Conservation (phyloP, 1,284 basidiomycete genomes). For the Ceraceosorus guamensis region DNA sequence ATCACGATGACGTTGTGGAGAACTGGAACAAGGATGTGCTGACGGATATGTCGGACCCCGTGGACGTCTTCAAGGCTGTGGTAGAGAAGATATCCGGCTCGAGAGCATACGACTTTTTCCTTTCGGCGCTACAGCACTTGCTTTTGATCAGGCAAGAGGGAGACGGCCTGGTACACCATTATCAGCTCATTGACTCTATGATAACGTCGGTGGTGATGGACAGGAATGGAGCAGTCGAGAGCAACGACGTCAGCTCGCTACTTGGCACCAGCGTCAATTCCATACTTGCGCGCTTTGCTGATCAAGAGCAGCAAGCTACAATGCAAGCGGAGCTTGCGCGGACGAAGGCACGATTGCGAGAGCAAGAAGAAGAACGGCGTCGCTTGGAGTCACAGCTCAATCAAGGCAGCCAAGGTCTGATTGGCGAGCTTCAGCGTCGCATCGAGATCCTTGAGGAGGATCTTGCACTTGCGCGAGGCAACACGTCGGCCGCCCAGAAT, state of each 20-base stretch:
- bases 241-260: slow-evolving; percentile 65
- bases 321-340: slow-evolving; percentile 68
- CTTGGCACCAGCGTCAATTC: slow-evolving; percentile 83
- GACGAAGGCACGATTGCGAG: slow-evolving; percentile 56
- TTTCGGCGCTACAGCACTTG: slow-evolving; percentile 86
- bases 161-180: slow-evolving; percentile 66
- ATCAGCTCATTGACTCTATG: slow-evolving; percentile 86
- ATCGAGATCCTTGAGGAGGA: slow-evolving; percentile 71
- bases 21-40: slow-evolving; percentile 70
- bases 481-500: slow-evolving; percentile 52
- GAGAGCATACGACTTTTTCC: slow-evolving; percentile 74
- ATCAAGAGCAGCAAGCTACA: slow-evolving; percentile 73
- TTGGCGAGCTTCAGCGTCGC: slow-evolving; percentile 71
- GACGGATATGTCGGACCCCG: slow-evolving; percentile 68
- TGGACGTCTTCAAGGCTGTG: slow-evolving; percentile 80
- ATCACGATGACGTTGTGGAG: slow-evolving; percentile 70
- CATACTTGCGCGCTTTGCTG: slow-evolving; percentile 82
- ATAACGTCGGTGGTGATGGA: slow-evolving; percentile 89
- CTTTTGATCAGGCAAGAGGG: slow-evolving; percentile 83
- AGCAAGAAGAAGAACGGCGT: slow-evolving; percentile 48
- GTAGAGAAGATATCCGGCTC: slow-evolving; percentile 66
- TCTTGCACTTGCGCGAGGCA: slow-evolving; percentile 68
- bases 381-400: slow-evolving; percentile 71
- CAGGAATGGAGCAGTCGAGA: slow-evolving; percentile 62
- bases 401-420: slow-evolving; percentile 71